Conservation (phyloP, 1,284 basidiomycete species). For the Cryptococcus sp. region DNA sequence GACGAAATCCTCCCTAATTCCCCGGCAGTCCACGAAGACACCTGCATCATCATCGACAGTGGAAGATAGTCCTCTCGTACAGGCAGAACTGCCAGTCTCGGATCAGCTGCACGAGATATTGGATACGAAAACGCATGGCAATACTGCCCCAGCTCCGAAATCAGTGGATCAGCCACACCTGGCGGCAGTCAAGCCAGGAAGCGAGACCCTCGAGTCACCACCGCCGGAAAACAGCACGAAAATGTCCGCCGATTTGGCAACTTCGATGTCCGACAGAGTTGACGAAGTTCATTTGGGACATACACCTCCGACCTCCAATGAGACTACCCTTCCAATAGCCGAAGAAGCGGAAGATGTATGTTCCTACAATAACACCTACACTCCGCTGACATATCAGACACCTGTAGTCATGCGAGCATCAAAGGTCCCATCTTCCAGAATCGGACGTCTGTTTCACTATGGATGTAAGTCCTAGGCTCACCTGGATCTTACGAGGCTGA, state of each 20-base stretch:
- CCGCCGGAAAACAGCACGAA: too few relatives aligned
- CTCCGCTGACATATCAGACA: constrained; percentile 13
- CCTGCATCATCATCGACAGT: background rate
- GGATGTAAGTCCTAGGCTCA: constrained; percentile 58
- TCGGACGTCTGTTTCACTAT: constrained; percentile 86
- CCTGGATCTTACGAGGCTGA: constrained; percentile 53
- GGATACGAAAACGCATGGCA: too few relatives aligned
- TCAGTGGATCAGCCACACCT: too few relatives aligned
- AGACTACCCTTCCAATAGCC: background rate
- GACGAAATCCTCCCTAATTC: background rate
- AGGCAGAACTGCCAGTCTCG: constrained; percentile 1
- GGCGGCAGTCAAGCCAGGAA: too few relatives aligned
- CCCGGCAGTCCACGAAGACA: too few relatives aligned
- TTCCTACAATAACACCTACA: background rate
- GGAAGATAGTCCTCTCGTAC: background rate
- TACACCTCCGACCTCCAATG: background rate
- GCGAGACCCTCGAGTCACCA: too few relatives aligned
- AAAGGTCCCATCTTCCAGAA: constrained; percentile 73
- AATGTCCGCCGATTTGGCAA: too few relatives aligned
- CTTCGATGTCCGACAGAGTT: too few relatives aligned
- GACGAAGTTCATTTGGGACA: too few relatives aligned
- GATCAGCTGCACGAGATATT: too few relatives aligned
- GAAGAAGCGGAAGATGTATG: constrained; percentile 19
- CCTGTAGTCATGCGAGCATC: constrained; percentile 41
- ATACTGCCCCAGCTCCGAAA: too few relatives aligned